Base-by-base conservation (phyloP, 108 stramenopile species). In the Nannochloropsis gaditana region DNA sequence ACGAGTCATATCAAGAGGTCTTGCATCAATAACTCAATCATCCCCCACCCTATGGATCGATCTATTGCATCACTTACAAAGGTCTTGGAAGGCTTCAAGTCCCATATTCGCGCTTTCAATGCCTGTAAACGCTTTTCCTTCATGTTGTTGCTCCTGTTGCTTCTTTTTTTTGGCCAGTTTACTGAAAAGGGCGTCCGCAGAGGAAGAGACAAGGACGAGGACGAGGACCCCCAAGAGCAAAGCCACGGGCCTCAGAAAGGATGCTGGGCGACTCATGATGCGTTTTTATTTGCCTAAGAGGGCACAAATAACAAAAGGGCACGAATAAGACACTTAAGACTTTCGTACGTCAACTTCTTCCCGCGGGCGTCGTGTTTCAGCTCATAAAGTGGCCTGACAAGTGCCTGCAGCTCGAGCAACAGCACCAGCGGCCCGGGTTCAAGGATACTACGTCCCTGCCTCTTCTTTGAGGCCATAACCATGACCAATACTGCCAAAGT, bases 121-220 rank as follows among this genome's bases (percentile, higher is more conserved):
- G 59, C 59, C 59, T n/a, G 59, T 73, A n/a, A n/a, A 73, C n/a
- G 0, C 59, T n/a, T 4, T 15, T 6, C 3, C 2, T n/a, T 73
- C 47, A 10, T 10, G 59, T n/a, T 4, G 19, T n/a, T 73, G 59
- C 59, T 73, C 59, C 59, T 73, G 19, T 73, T 73, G 59, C n/a
- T 4, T 73, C 59, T 8, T 73, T 73, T 73, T 73, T 73, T 73
- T 73, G 3, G 59, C 59, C 59, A 73, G 6, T n/a, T 73, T 73
- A n/a, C 59, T 73, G n/a, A 73, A 73, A 4, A 73, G 59, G 59
- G 59, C 59, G 59, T 73, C 59, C 59, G 59, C n/a, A 6, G 59
- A 73, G 59, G 59, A n/a, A n/a, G 59, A n/a, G 19, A 73, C 59
- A 73, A 73, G 8, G 59, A 73, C 1, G 59, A 73, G 8, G 59